These are phyloP conservation scores for Gigaspora rosea DNA, from an alignment of 192 early-diverging fungal genomes.

Conservation along the genomic window DNA sequence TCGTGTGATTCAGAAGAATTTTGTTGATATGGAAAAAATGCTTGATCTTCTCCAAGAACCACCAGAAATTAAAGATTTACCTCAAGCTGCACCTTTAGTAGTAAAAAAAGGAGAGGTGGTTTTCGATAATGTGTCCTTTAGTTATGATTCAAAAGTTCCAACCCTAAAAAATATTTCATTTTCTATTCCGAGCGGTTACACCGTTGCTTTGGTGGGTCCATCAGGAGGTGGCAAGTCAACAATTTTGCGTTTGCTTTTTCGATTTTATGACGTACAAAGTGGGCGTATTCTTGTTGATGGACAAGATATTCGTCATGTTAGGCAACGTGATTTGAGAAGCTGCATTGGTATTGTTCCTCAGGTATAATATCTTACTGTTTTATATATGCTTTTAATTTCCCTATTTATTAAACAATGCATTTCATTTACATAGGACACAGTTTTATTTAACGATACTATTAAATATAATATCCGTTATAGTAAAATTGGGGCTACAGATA, in stretches of 20 bases:
- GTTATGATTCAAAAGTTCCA: conserved; percentile 67
- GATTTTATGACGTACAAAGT: conserved; percentile 85
- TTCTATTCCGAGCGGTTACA: conserved; percentile 80
- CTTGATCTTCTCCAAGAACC: conserved; percentile 52
- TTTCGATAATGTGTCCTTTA: conserved; percentile 90
- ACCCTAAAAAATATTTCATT: conserved; percentile 69
- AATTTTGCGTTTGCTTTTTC: conserved; percentile 83
- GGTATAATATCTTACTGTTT: conserved; percentile 23
- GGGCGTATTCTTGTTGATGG: conserved; percentile 87
- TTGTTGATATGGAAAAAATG: conserved; percentile 59
- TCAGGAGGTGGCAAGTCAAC: conserved; percentile 91
- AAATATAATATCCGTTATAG: conserved; percentile 70
- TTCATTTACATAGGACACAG: conserved; percentile 57
- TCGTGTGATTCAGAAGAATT: conserved; percentile 88
- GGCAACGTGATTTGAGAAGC: conserved; percentile 74
- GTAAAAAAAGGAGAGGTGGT: conserved; percentile 73
- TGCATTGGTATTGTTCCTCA: conserved; percentile 89
- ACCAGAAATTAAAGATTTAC: conserved; percentile 61
- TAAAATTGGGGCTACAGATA: conserved; percentile 51
- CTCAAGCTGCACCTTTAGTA: conserved; percentile 44
- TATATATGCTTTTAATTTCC: background rate
- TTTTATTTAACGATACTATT: conserved; percentile 70
- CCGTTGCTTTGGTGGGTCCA: conserved; percentile 90
- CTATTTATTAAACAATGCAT: background rate
- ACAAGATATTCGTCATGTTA: conserved; percentile 74